These are phyloP conservation scores for Cryphonectria nitschkei DNA, from an alignment of 2,329 filamentous ascomycete genomes.

Conservation along the genomic window DNA sequence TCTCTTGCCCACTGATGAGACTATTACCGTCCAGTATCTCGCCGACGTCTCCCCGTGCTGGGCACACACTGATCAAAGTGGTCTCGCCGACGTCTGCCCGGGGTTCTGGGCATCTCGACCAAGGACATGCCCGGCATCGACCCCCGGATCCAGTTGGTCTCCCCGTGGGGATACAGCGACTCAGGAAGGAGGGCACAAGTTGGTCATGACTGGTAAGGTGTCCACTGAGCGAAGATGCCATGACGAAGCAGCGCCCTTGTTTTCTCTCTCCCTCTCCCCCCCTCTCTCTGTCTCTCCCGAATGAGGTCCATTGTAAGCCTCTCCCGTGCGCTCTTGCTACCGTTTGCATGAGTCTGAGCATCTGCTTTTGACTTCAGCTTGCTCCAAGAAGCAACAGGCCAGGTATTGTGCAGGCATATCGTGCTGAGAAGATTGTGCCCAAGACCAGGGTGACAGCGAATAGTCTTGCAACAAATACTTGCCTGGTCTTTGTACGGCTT, in stretches of 20 bases:
- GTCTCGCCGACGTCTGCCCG: slow-evolving; percentile 8
- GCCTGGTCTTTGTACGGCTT: neutral
- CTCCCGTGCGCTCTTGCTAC: neutral
- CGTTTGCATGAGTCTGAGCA: neutral
- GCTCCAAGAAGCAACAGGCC: neutral
- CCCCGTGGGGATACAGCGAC: neutral
- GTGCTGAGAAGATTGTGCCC: neutral
- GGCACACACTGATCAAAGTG: neutral
- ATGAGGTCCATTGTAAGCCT: neutral
- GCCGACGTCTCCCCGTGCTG: slow-evolving; percentile 4
- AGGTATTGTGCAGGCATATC: neutral
- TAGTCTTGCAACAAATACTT: neutral
- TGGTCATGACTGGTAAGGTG: neutral
- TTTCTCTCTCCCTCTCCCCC: no score
- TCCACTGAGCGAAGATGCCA: neutral
- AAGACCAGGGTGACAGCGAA: neutral
- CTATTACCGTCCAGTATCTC: neutral
- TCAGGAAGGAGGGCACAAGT: neutral
- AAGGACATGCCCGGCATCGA: neutral
- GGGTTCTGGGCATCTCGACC: neutral
- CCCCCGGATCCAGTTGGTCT: neutral
- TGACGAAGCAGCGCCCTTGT: neutral
- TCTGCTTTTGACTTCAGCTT: neutral
- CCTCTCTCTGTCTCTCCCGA: no score
- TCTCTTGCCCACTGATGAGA: neutral